Percentiles rank a stretch among this genome's conserved stretches.
Conservation (phyloP, 2,329 filamentous ascomycete genomes). For the Gaeumannomyces tritici region DNA sequence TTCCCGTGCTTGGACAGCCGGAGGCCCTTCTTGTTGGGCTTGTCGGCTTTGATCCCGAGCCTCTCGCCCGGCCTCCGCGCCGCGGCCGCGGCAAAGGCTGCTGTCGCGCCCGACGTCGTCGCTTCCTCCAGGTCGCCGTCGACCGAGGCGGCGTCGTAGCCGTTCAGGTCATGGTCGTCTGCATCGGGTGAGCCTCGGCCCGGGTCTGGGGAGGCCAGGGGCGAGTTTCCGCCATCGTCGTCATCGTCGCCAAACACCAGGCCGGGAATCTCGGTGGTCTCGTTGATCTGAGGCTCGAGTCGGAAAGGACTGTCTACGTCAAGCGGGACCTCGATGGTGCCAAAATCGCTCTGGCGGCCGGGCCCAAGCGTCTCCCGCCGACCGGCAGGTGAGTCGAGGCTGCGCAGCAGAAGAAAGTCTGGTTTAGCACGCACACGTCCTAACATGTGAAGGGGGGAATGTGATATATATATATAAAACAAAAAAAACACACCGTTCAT, state of each 20-base stretch:
- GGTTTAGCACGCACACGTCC: background rate
- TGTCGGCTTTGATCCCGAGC: background rate
- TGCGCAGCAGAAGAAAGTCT: background rate
- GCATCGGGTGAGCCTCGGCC: slow-evolving; percentile 13
- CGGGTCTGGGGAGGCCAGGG: background rate
- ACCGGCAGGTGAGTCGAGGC: slow-evolving; percentile 27
- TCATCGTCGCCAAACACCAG: slow-evolving; percentile 14
- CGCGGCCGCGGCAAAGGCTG: background rate
- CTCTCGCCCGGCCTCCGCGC: background rate
- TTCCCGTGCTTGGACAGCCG: slow-evolving; percentile 63
- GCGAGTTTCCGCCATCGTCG: background rate
- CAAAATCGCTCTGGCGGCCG: slow-evolving; percentile 39
- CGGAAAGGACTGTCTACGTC: slow-evolving; percentile 42
- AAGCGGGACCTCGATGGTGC: slow-evolving; percentile 35
- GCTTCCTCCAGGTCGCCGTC: background rate
- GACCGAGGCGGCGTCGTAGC: slow-evolving; percentile 13
- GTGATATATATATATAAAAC: background rate
- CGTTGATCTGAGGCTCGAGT: slow-evolving; percentile 23
- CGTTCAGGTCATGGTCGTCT: slow-evolving; percentile 14
- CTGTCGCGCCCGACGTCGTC: background rate
- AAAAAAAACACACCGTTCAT: slow-evolving; percentile 28
- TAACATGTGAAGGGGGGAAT: background rate
- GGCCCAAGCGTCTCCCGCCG: slow-evolving; percentile 25
- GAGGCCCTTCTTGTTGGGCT: slow-evolving; percentile 30
- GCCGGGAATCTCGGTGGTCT: slow-evolving; percentile 13